phyloP scores from a whole-genome alignment of 176 grass and related monocot genomes.

The Oryza glaberrima region DNA sequence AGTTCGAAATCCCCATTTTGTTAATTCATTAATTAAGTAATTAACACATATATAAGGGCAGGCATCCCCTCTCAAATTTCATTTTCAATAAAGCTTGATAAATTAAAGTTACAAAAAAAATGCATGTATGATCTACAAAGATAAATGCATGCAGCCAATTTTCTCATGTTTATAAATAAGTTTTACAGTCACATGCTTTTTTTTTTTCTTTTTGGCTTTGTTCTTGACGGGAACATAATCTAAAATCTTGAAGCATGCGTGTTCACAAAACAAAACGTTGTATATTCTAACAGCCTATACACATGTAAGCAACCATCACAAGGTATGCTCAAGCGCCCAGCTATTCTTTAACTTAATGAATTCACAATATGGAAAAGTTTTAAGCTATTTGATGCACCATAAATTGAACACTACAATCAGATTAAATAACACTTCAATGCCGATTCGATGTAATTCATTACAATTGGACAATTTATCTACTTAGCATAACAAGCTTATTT shows the following conservation, averaged over 20 bases:
- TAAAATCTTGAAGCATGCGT: neutral
- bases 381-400: neutral
- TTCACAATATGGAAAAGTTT: neutral
- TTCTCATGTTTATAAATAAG: conserved; percentile 20
- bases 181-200: neutral
- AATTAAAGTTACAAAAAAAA: neutral
- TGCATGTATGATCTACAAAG: neutral
- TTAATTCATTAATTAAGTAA: neutral
- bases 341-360: neutral
- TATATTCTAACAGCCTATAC: neutral
- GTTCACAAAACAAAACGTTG: neutral
- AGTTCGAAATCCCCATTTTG: neutral
- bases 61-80: neutral
- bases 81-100: neutral
- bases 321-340: neutral
- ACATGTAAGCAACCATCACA: neutral
- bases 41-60: neutral
- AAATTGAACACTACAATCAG: neutral
- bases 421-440: neutral
- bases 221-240: neutral
- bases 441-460: neutral
- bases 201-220: neutral
- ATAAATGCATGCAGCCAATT: conserved; percentile 7
- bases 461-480: neutral
- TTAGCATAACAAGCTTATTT: neutral